These are phyloP conservation scores for Xanthoparmelia taractica DNA, from an alignment of 495 filamentous ascomycete species.

Conservation along the genomic window DNA sequence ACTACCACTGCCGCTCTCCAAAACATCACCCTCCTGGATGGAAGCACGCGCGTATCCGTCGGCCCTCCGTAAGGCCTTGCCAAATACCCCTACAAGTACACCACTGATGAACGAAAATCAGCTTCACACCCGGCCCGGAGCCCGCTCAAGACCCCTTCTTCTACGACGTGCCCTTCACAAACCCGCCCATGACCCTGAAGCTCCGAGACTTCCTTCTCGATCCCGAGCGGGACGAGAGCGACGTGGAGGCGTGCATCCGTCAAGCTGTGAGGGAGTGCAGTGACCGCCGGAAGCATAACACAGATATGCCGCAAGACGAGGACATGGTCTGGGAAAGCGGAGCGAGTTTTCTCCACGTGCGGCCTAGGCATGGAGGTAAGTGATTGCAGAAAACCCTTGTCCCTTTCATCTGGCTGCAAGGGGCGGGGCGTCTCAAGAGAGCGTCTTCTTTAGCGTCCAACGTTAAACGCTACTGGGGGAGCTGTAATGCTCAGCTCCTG, in stretches of 20 bases:
- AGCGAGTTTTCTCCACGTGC: neutral
- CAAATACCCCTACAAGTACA: neutral
- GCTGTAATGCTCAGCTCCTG: too few species aligned
- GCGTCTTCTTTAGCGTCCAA: too few species aligned
- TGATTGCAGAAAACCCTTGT: too few species aligned
- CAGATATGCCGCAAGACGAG: neutral
- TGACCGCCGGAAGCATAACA: neutral
- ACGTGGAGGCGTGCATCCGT: neutral
- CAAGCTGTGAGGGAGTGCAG: neutral
- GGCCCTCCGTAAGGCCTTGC: neutral
- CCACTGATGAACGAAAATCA: neutral
- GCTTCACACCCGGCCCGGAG: neutral
- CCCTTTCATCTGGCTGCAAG: too few species aligned
- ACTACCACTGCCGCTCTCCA: too few species aligned
- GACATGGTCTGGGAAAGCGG: neutral
- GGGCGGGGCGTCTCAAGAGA: neutral
- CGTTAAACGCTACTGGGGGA: too few species aligned
- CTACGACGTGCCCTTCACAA: neutral
- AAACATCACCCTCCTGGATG: neutral
- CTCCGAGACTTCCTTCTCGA: neutral
- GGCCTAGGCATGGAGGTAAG: neutral
- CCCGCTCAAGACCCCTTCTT: neutral
- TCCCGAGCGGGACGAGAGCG: neutral
- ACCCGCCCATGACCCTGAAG: neutral
- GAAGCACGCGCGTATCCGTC: too few species aligned